These are phyloP conservation scores for Alternaria ethzedia DNA, from an alignment of 2,329 filamentous ascomycete species.

Conservation along the genomic window DNA sequence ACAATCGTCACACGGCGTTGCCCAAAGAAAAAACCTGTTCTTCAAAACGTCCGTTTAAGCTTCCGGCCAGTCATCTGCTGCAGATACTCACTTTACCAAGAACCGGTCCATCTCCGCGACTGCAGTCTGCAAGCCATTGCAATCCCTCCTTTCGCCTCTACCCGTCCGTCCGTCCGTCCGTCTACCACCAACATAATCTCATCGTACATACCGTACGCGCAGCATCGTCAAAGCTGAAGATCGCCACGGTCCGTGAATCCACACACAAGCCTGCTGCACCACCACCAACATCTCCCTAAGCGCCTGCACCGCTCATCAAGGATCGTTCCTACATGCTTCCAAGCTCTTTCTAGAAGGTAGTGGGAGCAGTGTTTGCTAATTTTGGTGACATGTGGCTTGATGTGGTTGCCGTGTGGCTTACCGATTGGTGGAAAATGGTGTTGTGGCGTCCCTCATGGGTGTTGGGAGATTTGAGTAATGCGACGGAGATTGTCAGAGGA, in stretches of 20 bases:
- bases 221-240: neutral
- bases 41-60: slow-evolving; percentile 4
- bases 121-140: slow-evolving; percentile 10
- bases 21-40: neutral
- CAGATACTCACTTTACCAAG: slow-evolving; percentile 1
- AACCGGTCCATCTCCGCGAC: slow-evolving; percentile 7
- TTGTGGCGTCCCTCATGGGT: neutral
- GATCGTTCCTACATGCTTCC: neutral
- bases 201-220: neutral
- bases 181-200: neutral
- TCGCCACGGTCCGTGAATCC: slow-evolving; percentile 1
- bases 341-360: neutral
- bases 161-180: neutral
- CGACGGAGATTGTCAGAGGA: neutral
- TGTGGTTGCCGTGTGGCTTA: neutral
- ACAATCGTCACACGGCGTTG: neutral
- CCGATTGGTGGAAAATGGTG: slow-evolving; percentile 11
- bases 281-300: neutral
- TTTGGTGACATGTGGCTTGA: neutral
- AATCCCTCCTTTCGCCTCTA: slow-evolving; percentile 10
- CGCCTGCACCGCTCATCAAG: neutral
- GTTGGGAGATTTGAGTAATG: neutral
- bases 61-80: neutral
- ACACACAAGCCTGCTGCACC: neutral
- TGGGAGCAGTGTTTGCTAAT: neutral